phyloP scores from a whole-genome alignment of 2,329 filamentous ascomycete genomes.

The Ampelomyces quisqualis region DNA sequence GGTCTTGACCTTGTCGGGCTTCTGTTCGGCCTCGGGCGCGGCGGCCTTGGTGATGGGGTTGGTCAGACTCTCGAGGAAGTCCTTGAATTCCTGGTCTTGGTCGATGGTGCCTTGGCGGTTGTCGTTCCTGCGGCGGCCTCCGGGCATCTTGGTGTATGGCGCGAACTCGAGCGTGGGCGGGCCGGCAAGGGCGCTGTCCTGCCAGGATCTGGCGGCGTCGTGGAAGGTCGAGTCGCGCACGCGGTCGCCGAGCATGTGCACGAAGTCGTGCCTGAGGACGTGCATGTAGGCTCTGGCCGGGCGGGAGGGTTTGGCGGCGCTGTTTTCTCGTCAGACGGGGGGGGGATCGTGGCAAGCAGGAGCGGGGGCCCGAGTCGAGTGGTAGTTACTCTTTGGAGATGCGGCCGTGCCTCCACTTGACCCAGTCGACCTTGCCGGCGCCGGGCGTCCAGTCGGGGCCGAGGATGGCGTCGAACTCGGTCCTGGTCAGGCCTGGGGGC shows the following conservation, averaged over 20 bases:
- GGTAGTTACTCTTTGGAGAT: slow-evolving; percentile 73
- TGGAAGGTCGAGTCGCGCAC: slow-evolving; percentile 72
- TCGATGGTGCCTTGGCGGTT: slow-evolving; percentile 91
- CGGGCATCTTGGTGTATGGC: slow-evolving; percentile 79
- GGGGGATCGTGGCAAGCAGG: too few relatives aligned
- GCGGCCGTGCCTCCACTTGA: slow-evolving; percentile 71
- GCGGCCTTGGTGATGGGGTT: slow-evolving; percentile 64
- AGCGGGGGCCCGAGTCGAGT: too few relatives aligned
- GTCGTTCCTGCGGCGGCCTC: slow-evolving; percentile 73
- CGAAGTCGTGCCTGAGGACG: slow-evolving; percentile 68
- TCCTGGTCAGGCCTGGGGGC: slow-evolving; percentile 78
- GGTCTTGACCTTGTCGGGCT: slow-evolving; percentile 67
- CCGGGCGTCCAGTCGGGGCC: slow-evolving; percentile 80
- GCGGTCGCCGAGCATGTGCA: slow-evolving; percentile 66
- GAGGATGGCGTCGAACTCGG: slow-evolving; percentile 71
- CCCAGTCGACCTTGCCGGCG: slow-evolving; percentile 83
- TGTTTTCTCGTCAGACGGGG: slow-evolving; percentile 15
- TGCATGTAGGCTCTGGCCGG: slow-evolving; percentile 82
- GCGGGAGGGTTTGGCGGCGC: slow-evolving; percentile 72
- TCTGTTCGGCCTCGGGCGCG: slow-evolving; percentile 55
- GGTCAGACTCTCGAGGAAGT: slow-evolving; percentile 83
- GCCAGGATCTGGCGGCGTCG: slow-evolving; percentile 76
- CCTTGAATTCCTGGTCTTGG: slow-evolving; percentile 92
- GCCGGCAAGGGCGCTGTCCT: slow-evolving; percentile 70
- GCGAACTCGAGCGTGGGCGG: slow-evolving; percentile 80